Base-by-base conservation (phyloP, 2,329 filamentous ascomycete species). In the Atkinsonella hypoxylon region DNA sequence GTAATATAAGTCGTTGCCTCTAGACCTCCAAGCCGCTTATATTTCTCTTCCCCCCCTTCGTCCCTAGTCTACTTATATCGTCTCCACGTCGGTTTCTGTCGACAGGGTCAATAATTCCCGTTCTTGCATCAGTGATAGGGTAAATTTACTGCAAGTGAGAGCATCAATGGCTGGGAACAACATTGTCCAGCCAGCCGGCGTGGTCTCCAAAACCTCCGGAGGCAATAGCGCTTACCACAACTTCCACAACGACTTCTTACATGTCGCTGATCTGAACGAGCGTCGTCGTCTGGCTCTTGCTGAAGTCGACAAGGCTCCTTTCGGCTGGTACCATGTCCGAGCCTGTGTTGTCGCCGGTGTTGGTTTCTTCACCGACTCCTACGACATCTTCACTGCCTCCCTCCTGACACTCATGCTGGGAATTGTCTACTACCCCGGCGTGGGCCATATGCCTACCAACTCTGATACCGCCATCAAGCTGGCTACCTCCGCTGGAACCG, bases 351-450 rank as follows among this genome's bases (percentile, higher is more conserved):
- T 91, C 22, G 87, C 87, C 31, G 87, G 88, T 59, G 84, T 91
- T 54, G 88, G 87, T 58, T 93, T 94, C 79, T 93, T 93, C 69
- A 91, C 87, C 15, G 88, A 91, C 63, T 85, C 85, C 3, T 91
- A 90, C 68, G 83, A 86, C 62, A 87, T 89, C 70, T 93, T 93
- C 66, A 82, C 83, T 61, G 83, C 85, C 58, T 84, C 82, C 56
- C 72, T 89, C 61, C 72, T 85, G 55, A 87, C 84, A 30, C 76
- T 78, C 55, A 89, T 90, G 84, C 65, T 90, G 47, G 87, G 87
- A 41, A 81, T 90, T 46, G 86, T 89, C 57, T 91, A 85, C 72
- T 89, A 78, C 64, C 76, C 76, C 45, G 64, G 66, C 50, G 62
- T 58, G 13, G 80, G 81, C 17, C 70, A 70, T 34, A 84, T 90